These are phyloP conservation scores for Cryptosporidium viatorum DNA, from an alignment of 169 alveolate species.

Conservation along the genomic window DNA sequence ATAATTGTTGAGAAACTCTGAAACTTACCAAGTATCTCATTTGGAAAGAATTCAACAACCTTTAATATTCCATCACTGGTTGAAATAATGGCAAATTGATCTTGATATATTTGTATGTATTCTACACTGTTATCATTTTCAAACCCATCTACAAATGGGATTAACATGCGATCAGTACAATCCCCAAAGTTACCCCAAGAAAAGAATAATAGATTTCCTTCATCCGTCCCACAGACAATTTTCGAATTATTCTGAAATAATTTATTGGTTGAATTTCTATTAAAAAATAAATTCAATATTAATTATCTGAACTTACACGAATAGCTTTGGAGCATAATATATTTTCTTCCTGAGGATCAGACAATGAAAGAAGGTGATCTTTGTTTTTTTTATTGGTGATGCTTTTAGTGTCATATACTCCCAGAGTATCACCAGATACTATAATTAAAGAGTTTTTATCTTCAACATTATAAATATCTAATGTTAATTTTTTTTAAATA, in stretches of 20 bases:
- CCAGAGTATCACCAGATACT: conserved; percentile 55
- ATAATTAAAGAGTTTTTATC: conserved; percentile 27
- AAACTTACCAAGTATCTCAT: conserved; percentile 65
- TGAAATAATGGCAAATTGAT: conserved; percentile 55
- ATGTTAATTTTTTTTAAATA: background rate
- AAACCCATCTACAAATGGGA: conserved; percentile 70
- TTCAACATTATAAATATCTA: conserved; percentile 32
- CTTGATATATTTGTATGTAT: conserved; percentile 43
- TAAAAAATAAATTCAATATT: background rate
- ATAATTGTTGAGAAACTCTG: background rate
- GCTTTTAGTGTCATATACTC: conserved; percentile 45
- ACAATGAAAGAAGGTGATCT: conserved; percentile 45
- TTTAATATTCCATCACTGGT: conserved; percentile 73
- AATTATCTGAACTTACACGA: conserved; percentile 33
- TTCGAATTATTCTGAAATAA: conserved; percentile 41
- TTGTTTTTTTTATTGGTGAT: conserved; percentile 41
- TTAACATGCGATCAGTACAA: conserved; percentile 70
- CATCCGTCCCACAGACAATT: conserved; percentile 73
- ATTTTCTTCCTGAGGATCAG: conserved; percentile 73
- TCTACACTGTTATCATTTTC: conserved; percentile 70
- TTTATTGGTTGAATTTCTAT: background rate
- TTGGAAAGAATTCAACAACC: conserved; percentile 55
- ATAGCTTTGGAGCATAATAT: conserved; percentile 39
- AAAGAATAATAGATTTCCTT: conserved; percentile 61
- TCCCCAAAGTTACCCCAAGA: conserved; percentile 75